These are phyloP conservation scores for Amanita pseudoporphyria DNA, from an alignment of 768 basidiomycete genomes.

Conservation along the genomic window DNA sequence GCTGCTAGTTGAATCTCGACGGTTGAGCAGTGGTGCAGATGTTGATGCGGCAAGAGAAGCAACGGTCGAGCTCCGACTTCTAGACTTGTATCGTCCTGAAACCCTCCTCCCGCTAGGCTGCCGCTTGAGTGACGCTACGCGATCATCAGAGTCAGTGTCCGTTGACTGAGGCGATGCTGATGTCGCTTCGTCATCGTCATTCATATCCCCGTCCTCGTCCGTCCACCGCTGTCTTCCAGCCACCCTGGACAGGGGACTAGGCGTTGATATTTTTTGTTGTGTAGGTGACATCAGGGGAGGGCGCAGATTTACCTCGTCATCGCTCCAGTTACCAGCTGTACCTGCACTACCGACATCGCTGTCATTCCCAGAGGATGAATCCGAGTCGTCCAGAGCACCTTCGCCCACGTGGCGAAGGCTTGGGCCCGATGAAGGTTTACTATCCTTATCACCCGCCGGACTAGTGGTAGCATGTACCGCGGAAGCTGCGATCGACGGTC, in stretches of 20 bases:
- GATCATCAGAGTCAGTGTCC: constrained; percentile 45
- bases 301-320: constrained; percentile 22
- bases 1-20: constrained; percentile 55
- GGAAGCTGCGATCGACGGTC: constrained; percentile 11
- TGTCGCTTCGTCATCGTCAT: constrained; percentile 35
- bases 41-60: constrained; percentile 42
- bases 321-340: constrained; percentile 23
- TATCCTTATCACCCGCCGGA: constrained; percentile 25
- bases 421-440: constrained; percentile 10
- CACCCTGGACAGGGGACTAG: constrained; percentile 58
- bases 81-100: constrained; percentile 25
- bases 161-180: constrained; percentile 62
- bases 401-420: constrained; percentile 64
- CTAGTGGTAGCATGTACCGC: constrained; percentile 25
- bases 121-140: constrained; percentile 21
- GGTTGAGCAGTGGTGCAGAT: constrained; percentile 13
- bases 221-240: constrained; percentile 46
- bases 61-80: constrained; percentile 62
- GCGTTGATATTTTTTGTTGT: constrained; percentile 29
- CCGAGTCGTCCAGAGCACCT: constrained; percentile 70
- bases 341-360: constrained; percentile 21
- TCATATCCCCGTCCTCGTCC: constrained; percentile 33
- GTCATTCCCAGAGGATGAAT: constrained; percentile 44
- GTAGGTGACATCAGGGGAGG: constrained; percentile 26
- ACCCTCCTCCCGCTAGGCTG: constrained; percentile 26